phyloP scores from a whole-genome alignment of 257 asterid species.

The Solanum appendiculatum region DNA sequence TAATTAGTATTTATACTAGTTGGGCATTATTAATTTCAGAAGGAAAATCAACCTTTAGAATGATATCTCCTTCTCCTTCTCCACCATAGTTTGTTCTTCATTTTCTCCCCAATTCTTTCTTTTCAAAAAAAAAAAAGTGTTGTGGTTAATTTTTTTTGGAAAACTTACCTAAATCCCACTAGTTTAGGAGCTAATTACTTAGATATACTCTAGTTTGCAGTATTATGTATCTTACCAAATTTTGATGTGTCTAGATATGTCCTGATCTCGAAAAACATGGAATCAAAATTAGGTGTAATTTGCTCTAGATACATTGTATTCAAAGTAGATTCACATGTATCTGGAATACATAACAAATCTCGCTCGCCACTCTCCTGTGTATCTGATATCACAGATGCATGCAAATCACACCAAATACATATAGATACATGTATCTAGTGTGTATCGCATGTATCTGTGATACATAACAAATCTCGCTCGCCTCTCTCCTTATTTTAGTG shows the following conservation, averaged over 20 bases:
- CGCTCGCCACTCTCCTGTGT: neutral
- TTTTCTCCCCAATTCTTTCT: neutral
- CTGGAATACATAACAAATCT: neutral
- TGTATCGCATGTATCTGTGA: neutral
- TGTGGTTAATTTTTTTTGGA: neutral
- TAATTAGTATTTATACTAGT: neutral
- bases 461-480: neutral
- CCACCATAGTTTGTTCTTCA: neutral
- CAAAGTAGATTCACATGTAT: neutral
- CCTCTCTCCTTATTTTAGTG: neutral
- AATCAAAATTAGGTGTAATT: neutral
- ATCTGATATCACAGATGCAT: neutral
- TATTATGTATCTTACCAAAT: neutral
- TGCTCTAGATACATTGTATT: neutral
- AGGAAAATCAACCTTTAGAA: neutral
- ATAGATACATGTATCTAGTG: no score
- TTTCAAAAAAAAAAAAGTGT: no score
- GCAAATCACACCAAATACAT: neutral
- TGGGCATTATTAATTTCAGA: neutral
- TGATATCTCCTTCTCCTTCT: neutral
- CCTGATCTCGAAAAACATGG: no score
- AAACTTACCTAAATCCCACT: no score
- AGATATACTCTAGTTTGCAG: neutral
- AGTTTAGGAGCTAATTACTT: neutral
- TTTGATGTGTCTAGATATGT: neutral